Conservation (phyloP, 2,329 filamentous ascomycete species). For the Orbilia quercus region DNA sequence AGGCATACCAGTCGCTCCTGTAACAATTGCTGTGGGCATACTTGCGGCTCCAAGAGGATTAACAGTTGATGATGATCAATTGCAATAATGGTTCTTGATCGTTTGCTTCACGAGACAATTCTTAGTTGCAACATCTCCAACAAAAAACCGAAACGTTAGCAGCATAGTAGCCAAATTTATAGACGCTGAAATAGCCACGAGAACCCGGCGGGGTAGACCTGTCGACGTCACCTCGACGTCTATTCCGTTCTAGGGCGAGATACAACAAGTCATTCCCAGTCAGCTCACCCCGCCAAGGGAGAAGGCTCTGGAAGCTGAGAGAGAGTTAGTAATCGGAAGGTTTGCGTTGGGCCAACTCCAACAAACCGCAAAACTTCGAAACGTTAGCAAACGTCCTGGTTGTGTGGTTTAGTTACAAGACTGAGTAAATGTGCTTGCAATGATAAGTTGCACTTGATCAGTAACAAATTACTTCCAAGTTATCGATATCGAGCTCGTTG, state of each 20-base stretch:
- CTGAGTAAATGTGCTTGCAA: too few species aligned
- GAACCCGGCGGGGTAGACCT: conserved; percentile 7
- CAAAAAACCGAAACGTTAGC: too few species aligned
- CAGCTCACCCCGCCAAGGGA: conserved; percentile 4
- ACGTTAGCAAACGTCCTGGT: too few species aligned
- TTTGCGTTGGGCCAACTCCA: background rate
- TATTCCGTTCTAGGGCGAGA: background rate
- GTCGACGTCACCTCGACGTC: conserved; percentile 12
- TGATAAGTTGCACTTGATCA: too few species aligned
- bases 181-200: background rate
- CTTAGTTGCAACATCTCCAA: too few species aligned
- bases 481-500: too few species aligned
- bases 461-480: too few species aligned
- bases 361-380: too few species aligned
- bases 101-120: too few species aligned
- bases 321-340: background rate
- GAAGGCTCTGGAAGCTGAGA: background rate
- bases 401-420: too few species aligned
- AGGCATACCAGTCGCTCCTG: conserved; percentile 30
- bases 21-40: conserved; percentile 31
- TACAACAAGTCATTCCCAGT: background rate
- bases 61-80: too few species aligned
- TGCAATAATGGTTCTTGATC: too few species aligned
- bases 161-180: background rate
- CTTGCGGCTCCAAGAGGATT: background rate